Evolutionary conservation across 2,329 filamentous ascomycete species (phyloP), one percentile per base, ranked within the genome.

Genomic region (Aspergillus ibericus): DNA sequence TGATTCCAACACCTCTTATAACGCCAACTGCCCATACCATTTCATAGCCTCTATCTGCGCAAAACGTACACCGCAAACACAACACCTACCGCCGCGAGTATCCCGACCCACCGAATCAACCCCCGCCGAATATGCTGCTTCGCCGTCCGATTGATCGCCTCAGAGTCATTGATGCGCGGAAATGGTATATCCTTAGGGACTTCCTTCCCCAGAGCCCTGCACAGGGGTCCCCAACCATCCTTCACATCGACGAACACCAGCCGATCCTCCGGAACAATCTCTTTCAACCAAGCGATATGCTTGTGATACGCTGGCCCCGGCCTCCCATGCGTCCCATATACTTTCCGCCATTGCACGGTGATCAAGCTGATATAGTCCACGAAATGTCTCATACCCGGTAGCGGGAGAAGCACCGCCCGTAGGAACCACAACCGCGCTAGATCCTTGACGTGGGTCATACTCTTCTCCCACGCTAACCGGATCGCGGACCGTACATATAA

Each of bases 201-300:
- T 10, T 75, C 70, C 36, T 73, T 75, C 0, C 69, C 75, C 34
- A 81, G 58, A 42, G 80, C 79, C 58, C 70, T 62, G 59, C 80
- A 82, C 32, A 83, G 66, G 4, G 79, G 77, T 34, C 64, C 73
- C 80, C 80, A 82, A 0, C 78, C 79, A 50, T 82, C 76, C 51
- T 72, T 66, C 0, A 75, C 69, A 57, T 73, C 68, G 53, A 72
- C 75, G 63, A 77, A 73, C 38, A 76, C 66, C 63, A 76, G 52
- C 10, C 66, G 68, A 47, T 74, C 68, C 47, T 68, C 68, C 2
- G 72, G 68, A 1, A 71, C 68, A 18, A 66, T 57, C 22, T 66
- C 56, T 35, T 65, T 64, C 49, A 71, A 40, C 69, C 69, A 70
- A 10, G 48, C 58, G 18, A 70, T 56, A 66, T 71, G 68, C 0